Evolutionary conservation across 768 basidiomycete genomes (phyloP).

Genomic region (Tricholomella constricta): DNA sequence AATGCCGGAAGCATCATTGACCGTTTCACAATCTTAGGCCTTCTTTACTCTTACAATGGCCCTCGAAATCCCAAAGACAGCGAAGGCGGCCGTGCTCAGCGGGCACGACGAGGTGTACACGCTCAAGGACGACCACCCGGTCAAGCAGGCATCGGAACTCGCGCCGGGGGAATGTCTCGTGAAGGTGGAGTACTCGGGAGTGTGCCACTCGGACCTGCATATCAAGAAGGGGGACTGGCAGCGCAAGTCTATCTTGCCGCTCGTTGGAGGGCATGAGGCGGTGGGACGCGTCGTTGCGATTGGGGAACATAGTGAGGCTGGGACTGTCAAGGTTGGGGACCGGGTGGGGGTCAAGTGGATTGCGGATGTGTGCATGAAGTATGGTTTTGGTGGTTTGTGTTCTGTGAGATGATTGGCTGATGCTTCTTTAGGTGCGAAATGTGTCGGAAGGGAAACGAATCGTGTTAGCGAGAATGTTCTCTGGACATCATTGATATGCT

Average conservation of each 20-base stretch:
- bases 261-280: conserved; percentile 81
- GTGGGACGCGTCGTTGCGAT: conserved; percentile 80
- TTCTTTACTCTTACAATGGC: conserved; percentile 1
- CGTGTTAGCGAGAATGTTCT: conserved; percentile 22
- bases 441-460: conserved; percentile 68
- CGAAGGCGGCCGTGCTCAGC: conserved; percentile 39
- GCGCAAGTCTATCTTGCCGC: conserved; percentile 47
- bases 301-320: conserved; percentile 52
- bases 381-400: neutral
- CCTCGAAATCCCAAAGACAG: conserved; percentile 34
- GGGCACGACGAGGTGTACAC: conserved; percentile 29
- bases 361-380: conserved; percentile 41
- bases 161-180: conserved; percentile 68
- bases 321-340: conserved; percentile 66
- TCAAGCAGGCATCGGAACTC: conserved; percentile 57
- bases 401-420: neutral
- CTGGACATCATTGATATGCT: neutral
- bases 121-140: conserved; percentile 48
- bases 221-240: conserved; percentile 63
- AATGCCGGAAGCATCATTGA: neutral
- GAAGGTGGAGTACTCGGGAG: conserved; percentile 63
- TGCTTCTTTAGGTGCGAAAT: conserved; percentile 55
- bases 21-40: neutral
- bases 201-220: conserved; percentile 79
- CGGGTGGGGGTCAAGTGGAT: conserved; percentile 82